Conservation (phyloP, 352 stramenopile species). For the Phytophthora sp. region DNA sequence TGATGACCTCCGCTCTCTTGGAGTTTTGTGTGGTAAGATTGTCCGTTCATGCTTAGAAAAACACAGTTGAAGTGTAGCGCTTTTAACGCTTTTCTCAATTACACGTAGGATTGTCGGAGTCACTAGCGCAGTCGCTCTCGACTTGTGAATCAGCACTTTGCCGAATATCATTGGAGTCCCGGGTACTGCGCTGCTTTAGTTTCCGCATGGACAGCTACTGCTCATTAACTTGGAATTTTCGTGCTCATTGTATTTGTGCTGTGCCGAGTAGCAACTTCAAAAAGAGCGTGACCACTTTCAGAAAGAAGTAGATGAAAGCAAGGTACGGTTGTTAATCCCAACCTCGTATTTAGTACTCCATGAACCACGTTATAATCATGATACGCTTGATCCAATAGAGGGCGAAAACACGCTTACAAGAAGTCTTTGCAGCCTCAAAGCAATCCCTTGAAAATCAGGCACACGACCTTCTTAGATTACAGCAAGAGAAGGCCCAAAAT, state of each 20-base stretch:
- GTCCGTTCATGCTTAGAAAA: neutral
- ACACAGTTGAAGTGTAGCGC: neutral
- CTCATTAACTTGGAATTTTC: neutral
- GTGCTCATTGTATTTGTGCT: neutral
- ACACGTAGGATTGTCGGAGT: constrained; percentile 30
- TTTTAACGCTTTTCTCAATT: neutral
- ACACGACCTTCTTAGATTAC: constrained; percentile 44
- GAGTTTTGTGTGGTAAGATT: constrained; percentile 50
- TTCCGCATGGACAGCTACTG: too few species aligned
- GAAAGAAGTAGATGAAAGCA: constrained; percentile 60
- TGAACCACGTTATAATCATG: neutral
- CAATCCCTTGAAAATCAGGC: constrained; percentile 53
- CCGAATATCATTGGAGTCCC: constrained; percentile 29
- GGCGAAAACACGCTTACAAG: constrained; percentile 53
- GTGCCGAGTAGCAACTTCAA: constrained; percentile 37
- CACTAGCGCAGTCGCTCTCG: constrained; percentile 26
- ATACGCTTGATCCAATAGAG: constrained; percentile 32
- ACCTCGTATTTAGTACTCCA: neutral
- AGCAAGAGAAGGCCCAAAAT: constrained; percentile 35
- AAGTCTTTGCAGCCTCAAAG: constrained; percentile 60
- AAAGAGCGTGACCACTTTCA: constrained; percentile 43
- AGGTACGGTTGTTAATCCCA: constrained; percentile 23
- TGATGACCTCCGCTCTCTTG: constrained; percentile 46
- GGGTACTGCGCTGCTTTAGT: constrained; percentile 18
- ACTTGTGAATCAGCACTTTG: constrained; percentile 32